phyloP scores from a whole-genome alignment of 495 filamentous ascomycete species.

The Aspergillus hancockii region DNA sequence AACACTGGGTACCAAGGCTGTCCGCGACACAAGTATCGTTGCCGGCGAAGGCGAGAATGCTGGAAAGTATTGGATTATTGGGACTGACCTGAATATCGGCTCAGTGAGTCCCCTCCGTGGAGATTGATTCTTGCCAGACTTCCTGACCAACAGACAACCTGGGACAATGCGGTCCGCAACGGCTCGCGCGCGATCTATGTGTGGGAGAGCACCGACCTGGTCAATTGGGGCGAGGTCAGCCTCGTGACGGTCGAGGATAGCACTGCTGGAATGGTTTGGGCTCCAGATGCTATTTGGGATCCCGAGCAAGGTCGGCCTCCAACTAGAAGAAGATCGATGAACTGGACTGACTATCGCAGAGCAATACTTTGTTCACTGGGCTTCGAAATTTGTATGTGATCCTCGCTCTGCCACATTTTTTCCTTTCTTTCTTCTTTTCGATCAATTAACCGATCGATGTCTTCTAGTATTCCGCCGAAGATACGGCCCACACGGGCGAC shows the following conservation, averaged over 20 bases:
- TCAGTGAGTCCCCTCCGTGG: neutral
- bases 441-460: neutral
- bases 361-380: constrained; percentile 23
- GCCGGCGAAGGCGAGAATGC: constrained; percentile 10
- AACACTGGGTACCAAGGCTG: constrained; percentile 17
- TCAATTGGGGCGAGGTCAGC: constrained; percentile 16
- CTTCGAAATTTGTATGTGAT: constrained; percentile 15
- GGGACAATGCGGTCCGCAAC: constrained; percentile 14
- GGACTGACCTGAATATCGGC: constrained; percentile 21
- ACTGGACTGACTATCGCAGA: neutral
- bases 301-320: constrained; percentile 7
- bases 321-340: neutral
- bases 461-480: constrained; percentile 16
- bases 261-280: constrained; percentile 21
- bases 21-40: constrained; percentile 17
- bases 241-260: constrained; percentile 19
- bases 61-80: constrained; percentile 22
- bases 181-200: constrained; percentile 18
- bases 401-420: neutral
- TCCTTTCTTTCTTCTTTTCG: no score
- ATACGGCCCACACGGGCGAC: constrained; percentile 13
- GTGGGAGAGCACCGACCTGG: constrained; percentile 22
- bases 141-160: constrained; percentile 15
- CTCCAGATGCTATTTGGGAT: constrained; percentile 24
- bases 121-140: neutral